Base-by-base conservation (phyloP, 228 moss, liverwort and hornwort species). In the Sphagnum magellanicum region DNA sequence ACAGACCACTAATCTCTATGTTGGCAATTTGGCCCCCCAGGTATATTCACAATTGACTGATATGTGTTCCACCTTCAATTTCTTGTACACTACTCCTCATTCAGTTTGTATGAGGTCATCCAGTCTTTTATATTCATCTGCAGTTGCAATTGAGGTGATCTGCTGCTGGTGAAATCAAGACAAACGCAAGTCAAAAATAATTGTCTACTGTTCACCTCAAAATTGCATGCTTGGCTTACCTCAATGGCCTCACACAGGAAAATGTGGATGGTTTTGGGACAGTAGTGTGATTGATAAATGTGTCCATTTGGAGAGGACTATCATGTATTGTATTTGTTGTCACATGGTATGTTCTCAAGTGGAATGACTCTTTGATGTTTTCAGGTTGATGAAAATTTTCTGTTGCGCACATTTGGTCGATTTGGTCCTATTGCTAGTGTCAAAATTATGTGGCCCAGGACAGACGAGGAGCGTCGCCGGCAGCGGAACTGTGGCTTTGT, bases 371-470 rank as follows among this genome's bases (percentile, higher is more conserved):
- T 32, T 32, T 32, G 32, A 32, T 32, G 32, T 32, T 72, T 84
- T 69, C 94, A 98, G 98, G 98, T 98, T 79, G 98, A 98, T 89
- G 98, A 98, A 72, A 98, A 94, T 73, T 98, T 94, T 77, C 79
- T 98, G 69, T 72, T 98, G 86, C 85, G 98, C 80, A 98, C 98
- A 53, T 98, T 98, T 81, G 98, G 98, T 75, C 98, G 98, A 65
- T 98, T 98, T 80, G 98, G 98, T 52, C 98, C 98, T 53, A 94
- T 98, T 70, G 98, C 98, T 59, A 98, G 98, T 82, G 98, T 98
- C 76, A 98, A 98, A 90, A 98, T 98, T 60, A 98, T 98, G 98
- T 98, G 98, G 98, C 98, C 98, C 68, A 94, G 98, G 77, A 98
- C 98, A 77, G 98, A 98, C 76, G 98, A 98, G 88, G 98, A 98